Conservation (phyloP, 768 basidiomycete genomes). For the Mycena metata region DNA sequence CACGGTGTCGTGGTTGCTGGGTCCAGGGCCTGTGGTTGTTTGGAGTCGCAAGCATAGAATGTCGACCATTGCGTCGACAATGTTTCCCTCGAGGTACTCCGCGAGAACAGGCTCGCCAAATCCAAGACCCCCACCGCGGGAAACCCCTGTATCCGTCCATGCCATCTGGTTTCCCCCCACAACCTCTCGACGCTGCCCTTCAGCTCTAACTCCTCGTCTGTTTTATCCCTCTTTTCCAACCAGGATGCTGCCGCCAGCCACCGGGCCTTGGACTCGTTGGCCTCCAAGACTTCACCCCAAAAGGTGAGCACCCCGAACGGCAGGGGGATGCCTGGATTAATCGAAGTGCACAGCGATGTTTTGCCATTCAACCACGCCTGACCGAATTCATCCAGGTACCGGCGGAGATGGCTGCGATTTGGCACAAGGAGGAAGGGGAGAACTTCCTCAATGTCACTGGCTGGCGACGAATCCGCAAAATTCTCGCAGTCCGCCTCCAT, state of each 20-base stretch:
- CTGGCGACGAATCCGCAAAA: background rate
- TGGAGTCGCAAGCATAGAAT: background rate
- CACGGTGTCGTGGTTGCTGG: background rate
- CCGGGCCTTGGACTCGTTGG: background rate
- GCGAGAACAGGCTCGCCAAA: slow-evolving; percentile 11
- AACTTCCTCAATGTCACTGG: slow-evolving; percentile 4
- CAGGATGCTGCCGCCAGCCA: slow-evolving; percentile 3
- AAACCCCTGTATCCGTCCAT: background rate
- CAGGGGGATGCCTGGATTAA: background rate
- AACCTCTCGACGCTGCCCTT: background rate
- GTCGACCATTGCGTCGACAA: slow-evolving; percentile 11
- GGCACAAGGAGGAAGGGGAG: slow-evolving; percentile 9
- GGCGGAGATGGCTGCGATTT: background rate
- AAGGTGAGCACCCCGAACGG: slow-evolving; percentile 5
- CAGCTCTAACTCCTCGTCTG: background rate
- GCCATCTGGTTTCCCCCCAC: slow-evolving; percentile 10
- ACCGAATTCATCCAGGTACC: background rate
- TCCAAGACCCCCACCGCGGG: background rate
- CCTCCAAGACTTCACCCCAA: slow-evolving; percentile 14
- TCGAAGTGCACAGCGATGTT: slow-evolving; percentile 3
- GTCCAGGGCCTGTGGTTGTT: too few relatives aligned
- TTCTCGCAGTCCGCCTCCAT: background rate
- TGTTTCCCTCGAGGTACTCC: background rate
- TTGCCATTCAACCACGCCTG: slow-evolving; percentile 22
- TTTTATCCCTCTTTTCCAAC: too few relatives aligned